Evolutionary conservation across 306 rosid species (phyloP).

Genomic region (Trifolium pratense): DNA sequence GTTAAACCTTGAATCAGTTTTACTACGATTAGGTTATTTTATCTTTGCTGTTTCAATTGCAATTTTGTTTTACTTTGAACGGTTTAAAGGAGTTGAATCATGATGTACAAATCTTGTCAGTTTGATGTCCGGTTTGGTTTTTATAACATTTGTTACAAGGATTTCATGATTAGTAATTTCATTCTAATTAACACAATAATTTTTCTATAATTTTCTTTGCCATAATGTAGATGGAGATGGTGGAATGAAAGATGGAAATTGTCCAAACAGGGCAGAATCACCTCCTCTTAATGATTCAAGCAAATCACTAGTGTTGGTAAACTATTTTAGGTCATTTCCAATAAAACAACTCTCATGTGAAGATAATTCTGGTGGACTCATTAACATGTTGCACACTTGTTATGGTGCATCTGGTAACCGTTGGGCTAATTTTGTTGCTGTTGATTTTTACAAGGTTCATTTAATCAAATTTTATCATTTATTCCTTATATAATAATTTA

Average conservation of each 20-base stretch:
- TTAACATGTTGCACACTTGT: slow-evolving; percentile 70
- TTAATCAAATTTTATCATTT: not conserved
- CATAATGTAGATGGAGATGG: slow-evolving; percentile 74
- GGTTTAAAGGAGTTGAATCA: not conserved
- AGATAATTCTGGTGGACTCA: slow-evolving; percentile 59
- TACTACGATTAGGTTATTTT: not conserved
- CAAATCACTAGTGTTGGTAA: slow-evolving; percentile 78
- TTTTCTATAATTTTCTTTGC: not conserved
- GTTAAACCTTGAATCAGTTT: not conserved
- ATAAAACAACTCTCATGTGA: slow-evolving; percentile 55
- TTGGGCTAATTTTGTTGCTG: slow-evolving; percentile 81
- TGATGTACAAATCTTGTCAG: not conserved
- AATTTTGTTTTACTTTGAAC: not conserved
- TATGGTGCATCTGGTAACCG: slow-evolving; percentile 69
- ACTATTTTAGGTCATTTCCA: slow-evolving; percentile 63
- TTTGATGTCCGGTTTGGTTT: not conserved
- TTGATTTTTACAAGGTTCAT: slow-evolving; percentile 76
- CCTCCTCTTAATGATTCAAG: slow-evolving; percentile 64
- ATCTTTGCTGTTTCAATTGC: not conserved
- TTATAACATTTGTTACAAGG: not conserved
- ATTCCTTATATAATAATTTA: not conserved
- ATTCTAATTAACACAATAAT: not conserved
- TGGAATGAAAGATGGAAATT: slow-evolving; percentile 72
- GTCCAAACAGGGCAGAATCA: slow-evolving; percentile 81
- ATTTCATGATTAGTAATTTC: not conserved